A percentile compares a stretch with the other conserved stretches of the same genome.
phyloP scores from a whole-genome alignment of 2,329 filamentous ascomycete species.

The Fusarium duplospermum region DNA sequence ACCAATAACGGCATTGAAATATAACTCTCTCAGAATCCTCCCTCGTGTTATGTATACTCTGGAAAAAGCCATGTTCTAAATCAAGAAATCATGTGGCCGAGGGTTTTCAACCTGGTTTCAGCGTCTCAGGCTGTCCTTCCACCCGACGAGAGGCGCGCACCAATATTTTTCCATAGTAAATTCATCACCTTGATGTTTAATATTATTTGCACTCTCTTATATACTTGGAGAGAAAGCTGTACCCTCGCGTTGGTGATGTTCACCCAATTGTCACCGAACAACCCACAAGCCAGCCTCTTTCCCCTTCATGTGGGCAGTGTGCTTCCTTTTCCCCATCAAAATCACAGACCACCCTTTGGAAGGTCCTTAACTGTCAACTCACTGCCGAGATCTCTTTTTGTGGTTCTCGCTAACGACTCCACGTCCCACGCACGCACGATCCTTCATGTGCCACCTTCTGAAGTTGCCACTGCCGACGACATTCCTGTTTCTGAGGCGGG shows the following conservation, averaged over 20 bases:
- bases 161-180: neutral
- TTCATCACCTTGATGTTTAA: neutral
- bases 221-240: neutral
- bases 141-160: neutral
- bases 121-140: neutral
- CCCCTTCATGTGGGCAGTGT: neutral
- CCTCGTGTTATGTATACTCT: no score
- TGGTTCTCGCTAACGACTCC: neutral
- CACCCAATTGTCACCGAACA: neutral
- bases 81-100: neutral
- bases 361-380: neutral
- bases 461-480: neutral
- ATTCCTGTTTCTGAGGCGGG: neutral
- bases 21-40: rapidly evolving
- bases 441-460: neutral
- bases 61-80: neutral
- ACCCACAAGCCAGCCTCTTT: neutral
- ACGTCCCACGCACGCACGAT: neutral
- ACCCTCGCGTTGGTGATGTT: neutral
- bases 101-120: neutral
- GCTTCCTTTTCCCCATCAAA: neutral
- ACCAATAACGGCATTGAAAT: no score
- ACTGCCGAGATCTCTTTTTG: neutral
- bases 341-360: neutral
- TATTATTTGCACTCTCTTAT: neutral